These are phyloP conservation scores for Sporothrix pallida DNA, from an alignment of 2,329 filamentous ascomycete species.

Conservation along the genomic window DNA sequence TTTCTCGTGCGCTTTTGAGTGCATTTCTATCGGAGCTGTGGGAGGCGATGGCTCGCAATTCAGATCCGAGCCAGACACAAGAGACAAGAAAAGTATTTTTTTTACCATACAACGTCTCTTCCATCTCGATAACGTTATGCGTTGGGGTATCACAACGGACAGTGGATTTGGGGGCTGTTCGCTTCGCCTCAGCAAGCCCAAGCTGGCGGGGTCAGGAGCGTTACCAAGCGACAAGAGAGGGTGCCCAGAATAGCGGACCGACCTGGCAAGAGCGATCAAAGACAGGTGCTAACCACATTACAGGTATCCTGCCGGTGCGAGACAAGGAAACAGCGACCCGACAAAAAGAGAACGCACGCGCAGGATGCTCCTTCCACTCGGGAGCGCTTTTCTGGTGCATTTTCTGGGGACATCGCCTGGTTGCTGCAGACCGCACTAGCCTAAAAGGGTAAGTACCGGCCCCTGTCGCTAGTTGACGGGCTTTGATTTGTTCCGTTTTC, in stretches of 20 bases:
- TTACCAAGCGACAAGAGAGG: not conserved
- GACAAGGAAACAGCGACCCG: not conserved
- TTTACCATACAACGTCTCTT: too few relatives aligned
- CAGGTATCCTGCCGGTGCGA: conserved; percentile 13
- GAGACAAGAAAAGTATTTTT: too few relatives aligned
- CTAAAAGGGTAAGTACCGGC: not conserved
- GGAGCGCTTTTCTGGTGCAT: not conserved
- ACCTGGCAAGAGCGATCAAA: not conserved
- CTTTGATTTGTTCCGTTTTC: not conserved
- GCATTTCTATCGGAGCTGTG: not conserved
- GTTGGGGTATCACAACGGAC: too few relatives aligned
- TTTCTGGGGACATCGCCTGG: not conserved
- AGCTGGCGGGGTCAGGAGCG: not conserved
- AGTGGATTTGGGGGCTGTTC: not conserved
- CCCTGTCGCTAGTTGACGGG: not conserved
- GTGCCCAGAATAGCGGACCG: not conserved
- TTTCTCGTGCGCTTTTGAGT: conserved; percentile 2
- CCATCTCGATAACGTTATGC: too few relatives aligned
- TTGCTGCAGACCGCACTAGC: conserved; percentile 19
- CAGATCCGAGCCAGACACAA: too few relatives aligned
- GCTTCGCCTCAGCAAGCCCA: not conserved
- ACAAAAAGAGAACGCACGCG: not conserved
- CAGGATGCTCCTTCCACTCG: not conserved
- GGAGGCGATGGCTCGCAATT: too few relatives aligned
- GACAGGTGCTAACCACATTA: conserved; percentile 3